Percentiles rank a stretch among this genome's conserved stretches.
Conservation (phyloP, 306 rosid species). For the Fragaria nilgerrensis region DNA sequence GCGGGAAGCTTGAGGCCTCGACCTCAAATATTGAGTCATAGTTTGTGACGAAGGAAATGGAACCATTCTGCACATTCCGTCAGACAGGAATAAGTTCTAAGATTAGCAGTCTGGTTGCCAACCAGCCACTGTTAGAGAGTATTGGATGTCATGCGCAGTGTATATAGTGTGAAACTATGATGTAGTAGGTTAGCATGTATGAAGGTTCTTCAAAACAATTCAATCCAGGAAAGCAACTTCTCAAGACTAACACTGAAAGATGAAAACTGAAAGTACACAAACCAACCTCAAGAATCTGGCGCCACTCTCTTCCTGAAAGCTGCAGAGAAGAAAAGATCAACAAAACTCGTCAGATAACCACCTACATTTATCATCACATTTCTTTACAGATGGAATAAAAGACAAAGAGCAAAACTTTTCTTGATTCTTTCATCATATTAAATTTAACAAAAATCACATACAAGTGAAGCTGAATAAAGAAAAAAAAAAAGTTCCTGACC, state of each 20-base stretch:
- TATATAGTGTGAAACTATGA: conserved; percentile 11
- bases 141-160: conserved; percentile 22
- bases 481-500: conserved; percentile 32
- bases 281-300: conserved; percentile 90
- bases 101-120: conserved; percentile 39
- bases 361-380: background rate
- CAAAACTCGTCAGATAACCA: background rate
- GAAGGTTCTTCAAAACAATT: background rate
- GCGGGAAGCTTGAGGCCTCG: conserved; percentile 57
- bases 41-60: conserved; percentile 44
- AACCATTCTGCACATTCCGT: conserved; percentile 64
- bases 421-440: background rate
- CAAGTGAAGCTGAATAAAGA: background rate
- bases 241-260: background rate
- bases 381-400: background rate
- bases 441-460: background rate
- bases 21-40: conserved; percentile 63
- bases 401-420: background rate
- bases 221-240: conserved; percentile 11
- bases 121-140: conserved; percentile 37
- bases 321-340: conserved; percentile 36
- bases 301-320: conserved; percentile 88
- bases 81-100: conserved; percentile 46
- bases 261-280: background rate
- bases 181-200: background rate